Evolutionary conservation across 2,329 filamentous ascomycete species (phyloP), one percentile per base, ranked within the genome.

Genomic region (Magnaporthales sp.): DNA sequence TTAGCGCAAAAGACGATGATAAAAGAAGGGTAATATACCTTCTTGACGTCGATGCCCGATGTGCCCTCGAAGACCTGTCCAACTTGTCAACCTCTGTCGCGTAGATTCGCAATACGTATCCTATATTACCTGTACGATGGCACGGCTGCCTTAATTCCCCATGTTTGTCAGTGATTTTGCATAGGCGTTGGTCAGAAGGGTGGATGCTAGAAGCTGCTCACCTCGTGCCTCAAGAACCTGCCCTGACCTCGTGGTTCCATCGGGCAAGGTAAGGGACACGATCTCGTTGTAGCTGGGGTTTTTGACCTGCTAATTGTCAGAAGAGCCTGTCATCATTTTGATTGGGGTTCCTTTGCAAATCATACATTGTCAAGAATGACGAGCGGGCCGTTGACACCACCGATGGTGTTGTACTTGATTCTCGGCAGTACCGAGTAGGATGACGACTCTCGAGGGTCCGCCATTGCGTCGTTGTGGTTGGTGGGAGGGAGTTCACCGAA

Each of bases 171-270:
- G 24, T 27, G 27, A 27, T 60, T 6, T 60, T 8, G 3, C 26
- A 11, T 27, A 29, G 24, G 1, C 7, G 0, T 19, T 9, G 9
- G 5, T 27, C 11, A 13, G 10, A 29, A 51, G 19, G 31, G 19
- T 10, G 61, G 3, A n/a, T 22, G 38, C 4, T 29, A 9, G 24
- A 10, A 27, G 60, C 63, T 68, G 71, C 75, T 74, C 82, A 97
- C 94, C 95, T 91, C 94, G 90, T 79, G 95, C 95, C 83, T 99
- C 96, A 73, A 99, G 84, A 72, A 99, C 95, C 80, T 98, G 95
- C 71, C 96, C 95, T 76, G 92, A 93, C 75, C 95, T 87, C 81
- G 94, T 89, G 63, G 92, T 90, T 78, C 95, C 95, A 89, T 99
- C 95, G 71, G 95, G 92, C 70, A 99, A 88, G 51, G 94, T 98